These are phyloP conservation scores for Juglanconis oblonga DNA, from an alignment of 2,329 filamentous ascomycete genomes.

Conservation along the genomic window DNA sequence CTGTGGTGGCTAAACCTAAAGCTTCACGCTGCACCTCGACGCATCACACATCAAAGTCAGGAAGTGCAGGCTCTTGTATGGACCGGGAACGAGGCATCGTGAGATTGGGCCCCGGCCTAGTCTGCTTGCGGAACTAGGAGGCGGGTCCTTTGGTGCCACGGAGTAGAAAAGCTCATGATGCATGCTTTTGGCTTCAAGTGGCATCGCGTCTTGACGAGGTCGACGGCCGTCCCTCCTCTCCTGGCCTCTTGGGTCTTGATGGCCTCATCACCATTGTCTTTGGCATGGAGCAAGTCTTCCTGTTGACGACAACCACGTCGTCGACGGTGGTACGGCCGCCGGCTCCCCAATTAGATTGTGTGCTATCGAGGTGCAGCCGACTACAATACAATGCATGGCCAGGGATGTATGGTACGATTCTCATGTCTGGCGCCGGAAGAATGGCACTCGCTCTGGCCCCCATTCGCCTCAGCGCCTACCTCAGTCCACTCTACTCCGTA, in stretches of 20 bases:
- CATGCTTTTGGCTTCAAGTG: constrained; percentile 13
- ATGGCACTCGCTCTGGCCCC: background rate
- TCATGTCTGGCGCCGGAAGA: background rate
- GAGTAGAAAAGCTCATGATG: constrained; percentile 9
- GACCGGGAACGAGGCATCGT: background rate
- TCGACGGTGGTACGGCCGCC: background rate
- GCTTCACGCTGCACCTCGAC: background rate
- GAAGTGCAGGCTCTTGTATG: background rate
- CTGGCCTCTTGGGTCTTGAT: background rate
- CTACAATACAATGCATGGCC: background rate
- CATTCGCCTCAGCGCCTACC: background rate
- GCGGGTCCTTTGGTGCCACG: constrained; percentile 4
- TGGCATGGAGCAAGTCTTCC: too few relatives aligned
- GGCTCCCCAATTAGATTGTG: constrained; percentile 1
- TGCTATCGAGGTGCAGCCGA: background rate
- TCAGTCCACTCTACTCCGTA: background rate
- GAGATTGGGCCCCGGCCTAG: background rate
- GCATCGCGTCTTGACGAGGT: constrained; percentile 12
- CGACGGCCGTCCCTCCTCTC: background rate
- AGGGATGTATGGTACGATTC: background rate
- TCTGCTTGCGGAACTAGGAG: constrained; percentile 5
- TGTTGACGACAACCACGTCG: background rate
- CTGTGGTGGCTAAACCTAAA: background rate
- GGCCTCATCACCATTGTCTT: too few relatives aligned
- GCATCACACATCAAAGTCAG: background rate